Conservation (phyloP, 2,329 filamentous ascomycete species). For the Pseudocercospora musae region DNA sequence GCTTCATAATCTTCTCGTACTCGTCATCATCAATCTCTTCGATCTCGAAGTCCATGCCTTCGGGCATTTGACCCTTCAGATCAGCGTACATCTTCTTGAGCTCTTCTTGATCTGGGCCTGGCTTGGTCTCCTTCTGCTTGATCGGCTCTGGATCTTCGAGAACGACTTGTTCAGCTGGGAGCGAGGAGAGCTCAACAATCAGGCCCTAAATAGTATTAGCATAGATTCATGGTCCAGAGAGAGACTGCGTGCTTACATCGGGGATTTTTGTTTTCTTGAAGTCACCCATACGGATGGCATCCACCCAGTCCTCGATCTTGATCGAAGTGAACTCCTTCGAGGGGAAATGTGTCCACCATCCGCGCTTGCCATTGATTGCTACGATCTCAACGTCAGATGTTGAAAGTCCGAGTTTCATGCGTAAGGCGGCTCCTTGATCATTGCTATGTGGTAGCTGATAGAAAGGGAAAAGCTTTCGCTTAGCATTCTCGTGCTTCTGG, state of each 20-base stretch:
- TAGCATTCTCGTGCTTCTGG: conserved; percentile 66
- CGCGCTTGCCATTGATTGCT: conserved; percentile 77
- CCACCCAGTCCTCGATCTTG: conserved; percentile 79
- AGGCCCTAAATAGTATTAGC: conserved; percentile 24
- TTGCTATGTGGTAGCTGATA: conserved; percentile 68
- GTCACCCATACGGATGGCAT: conserved; percentile 86
- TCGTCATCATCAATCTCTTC: conserved; percentile 36
- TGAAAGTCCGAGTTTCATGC: conserved; percentile 61
- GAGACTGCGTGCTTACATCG: no score
- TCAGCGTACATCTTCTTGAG: conserved; percentile 23
- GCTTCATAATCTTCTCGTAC: conserved; percentile 33
- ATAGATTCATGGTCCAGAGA: no score
- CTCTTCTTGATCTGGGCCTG: conserved; percentile 11
- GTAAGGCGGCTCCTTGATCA: conserved; percentile 53
- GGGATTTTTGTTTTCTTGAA: conserved; percentile 70
- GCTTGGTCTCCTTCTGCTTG: conserved; percentile 11
- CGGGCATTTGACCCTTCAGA: conserved; percentile 30
- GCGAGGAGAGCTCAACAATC: conserved; percentile 31
- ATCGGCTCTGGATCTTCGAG: conserved; percentile 20
- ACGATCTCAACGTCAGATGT: conserved; percentile 64
- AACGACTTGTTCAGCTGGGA: conserved; percentile 28
- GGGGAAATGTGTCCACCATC: conserved; percentile 78
- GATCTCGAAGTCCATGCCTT: conserved; percentile 34
- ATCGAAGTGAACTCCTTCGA: conserved; percentile 54
- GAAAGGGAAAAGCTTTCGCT: conserved; percentile 76